Conservation (phyloP, 2,329 filamentous ascomycete species). For the Botrytis medusae region DNA sequence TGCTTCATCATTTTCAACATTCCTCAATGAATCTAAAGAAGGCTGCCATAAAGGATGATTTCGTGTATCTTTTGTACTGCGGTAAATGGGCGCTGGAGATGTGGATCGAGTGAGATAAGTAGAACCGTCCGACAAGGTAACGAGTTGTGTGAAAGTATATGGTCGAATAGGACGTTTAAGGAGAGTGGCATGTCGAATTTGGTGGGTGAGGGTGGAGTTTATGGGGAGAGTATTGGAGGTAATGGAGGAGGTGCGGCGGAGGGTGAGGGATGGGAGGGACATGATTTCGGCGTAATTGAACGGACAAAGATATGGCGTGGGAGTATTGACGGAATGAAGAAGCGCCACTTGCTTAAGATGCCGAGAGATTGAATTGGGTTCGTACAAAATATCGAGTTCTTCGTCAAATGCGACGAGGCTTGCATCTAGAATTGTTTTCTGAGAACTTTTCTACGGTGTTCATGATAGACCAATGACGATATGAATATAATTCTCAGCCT, state of each 20-base stretch:
- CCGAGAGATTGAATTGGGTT: slow-evolving; percentile 25
- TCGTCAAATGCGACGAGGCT: slow-evolving; percentile 13
- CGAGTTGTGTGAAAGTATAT: slow-evolving; percentile 94
- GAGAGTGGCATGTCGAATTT: slow-evolving; percentile 73
- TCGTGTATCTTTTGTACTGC: slow-evolving; percentile 74
- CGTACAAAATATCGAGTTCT: neutral
- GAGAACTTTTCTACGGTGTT: slow-evolving; percentile 18
- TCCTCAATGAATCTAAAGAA: slow-evolving; percentile 72
- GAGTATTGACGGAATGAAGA: neutral
- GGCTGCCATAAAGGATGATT: slow-evolving; percentile 95
- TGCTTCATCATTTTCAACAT: slow-evolving; percentile 93
- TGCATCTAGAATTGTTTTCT: slow-evolving; percentile 12
- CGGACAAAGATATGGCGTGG: slow-evolving; percentile 12
- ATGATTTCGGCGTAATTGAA: slow-evolving; percentile 20
- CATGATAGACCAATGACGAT: neutral
- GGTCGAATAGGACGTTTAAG: slow-evolving; percentile 85
- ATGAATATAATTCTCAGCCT: slow-evolving; percentile 8
- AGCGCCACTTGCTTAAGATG: neutral
- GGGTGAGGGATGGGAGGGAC: slow-evolving; percentile 29
- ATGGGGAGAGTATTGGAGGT: neutral
- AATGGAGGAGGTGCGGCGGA: slow-evolving; percentile 28
- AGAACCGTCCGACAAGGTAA: slow-evolving; percentile 88
- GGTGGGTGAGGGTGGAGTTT: slow-evolving; percentile 21
- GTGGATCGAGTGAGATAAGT: slow-evolving; percentile 80
- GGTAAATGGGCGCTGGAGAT: slow-evolving; percentile 62